phyloP scores from a whole-genome alignment of 257 asterid species.

The Solanum peruvianum region DNA sequence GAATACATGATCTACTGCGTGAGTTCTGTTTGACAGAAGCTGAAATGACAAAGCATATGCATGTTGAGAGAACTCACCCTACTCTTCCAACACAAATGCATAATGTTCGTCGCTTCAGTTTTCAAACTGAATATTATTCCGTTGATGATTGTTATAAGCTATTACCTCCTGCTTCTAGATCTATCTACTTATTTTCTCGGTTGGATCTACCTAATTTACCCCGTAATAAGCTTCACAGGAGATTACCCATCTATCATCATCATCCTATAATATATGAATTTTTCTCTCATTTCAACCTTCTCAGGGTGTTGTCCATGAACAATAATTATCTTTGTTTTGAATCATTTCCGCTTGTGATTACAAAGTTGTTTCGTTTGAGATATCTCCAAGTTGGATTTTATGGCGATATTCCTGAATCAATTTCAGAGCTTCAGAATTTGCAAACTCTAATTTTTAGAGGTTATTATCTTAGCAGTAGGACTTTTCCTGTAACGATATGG shows the following conservation, averaged over 20 bases:
- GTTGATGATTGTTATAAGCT: not conserved
- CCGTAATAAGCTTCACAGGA: not conserved
- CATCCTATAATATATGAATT: not conserved
- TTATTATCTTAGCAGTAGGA: too few species aligned
- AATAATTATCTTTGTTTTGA: fast-evolving
- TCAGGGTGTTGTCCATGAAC: not conserved
- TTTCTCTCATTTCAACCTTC: not conserved
- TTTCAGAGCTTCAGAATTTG: not conserved
- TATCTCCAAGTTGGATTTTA: not conserved
- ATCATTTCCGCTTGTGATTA: not conserved
- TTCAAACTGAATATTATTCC: not conserved
- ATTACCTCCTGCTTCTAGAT: not conserved
- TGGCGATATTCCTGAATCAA: not conserved
- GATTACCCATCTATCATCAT: fast-evolving
- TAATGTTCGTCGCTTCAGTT: not conserved
- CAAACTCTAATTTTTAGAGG: not conserved
- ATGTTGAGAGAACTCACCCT: not conserved
- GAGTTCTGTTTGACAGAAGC: not conserved
- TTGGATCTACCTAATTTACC: not conserved
- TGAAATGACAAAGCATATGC: not conserved
- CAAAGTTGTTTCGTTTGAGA: not conserved
- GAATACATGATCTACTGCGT: not conserved
- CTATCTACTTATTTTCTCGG: not conserved
- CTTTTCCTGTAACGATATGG: not conserved
- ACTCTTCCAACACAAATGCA: not conserved